Evolutionary conservation across 2,329 filamentous ascomycete genomes (phyloP).

Genomic region (Clonostachys rhizophaga): DNA sequence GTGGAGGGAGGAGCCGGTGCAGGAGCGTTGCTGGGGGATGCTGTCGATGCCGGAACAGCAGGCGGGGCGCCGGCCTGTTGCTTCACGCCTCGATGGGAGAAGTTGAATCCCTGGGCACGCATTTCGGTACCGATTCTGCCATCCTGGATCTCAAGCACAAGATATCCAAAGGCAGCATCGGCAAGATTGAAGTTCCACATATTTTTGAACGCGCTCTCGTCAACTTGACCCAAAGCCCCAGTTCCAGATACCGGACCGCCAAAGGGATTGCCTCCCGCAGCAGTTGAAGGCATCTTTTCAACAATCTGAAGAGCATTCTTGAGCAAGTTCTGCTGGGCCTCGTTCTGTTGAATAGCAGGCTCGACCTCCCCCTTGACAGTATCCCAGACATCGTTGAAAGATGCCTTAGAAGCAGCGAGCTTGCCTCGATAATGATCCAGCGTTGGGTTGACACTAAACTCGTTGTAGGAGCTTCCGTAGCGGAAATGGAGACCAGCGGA

Average conservation of each 20-base stretch:
- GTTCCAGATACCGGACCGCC: slow-evolving; percentile 72
- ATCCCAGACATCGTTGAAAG: slow-evolving; percentile 99
- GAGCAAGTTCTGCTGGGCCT: slow-evolving; percentile 86
- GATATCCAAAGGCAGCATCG: slow-evolving; percentile 93
- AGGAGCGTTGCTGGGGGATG: neutral
- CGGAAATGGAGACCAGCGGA: slow-evolving; percentile 97
- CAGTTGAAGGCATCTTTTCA: slow-evolving; percentile 95
- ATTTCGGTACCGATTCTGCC: slow-evolving; percentile 97
- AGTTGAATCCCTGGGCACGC: slow-evolving; percentile 98
- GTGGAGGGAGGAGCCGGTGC: slow-evolving; percentile 25
- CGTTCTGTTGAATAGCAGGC: slow-evolving; percentile 88
- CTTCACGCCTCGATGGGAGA: slow-evolving; percentile 90
- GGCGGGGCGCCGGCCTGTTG: slow-evolving; percentile 44
- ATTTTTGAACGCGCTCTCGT: slow-evolving; percentile 99
- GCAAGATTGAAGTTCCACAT: slow-evolving; percentile 99
- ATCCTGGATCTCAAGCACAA: slow-evolving; percentile 91
- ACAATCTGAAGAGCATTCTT: slow-evolving; percentile 90
- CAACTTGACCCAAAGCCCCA: slow-evolving; percentile 76
- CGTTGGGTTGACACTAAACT: slow-evolving; percentile 98
- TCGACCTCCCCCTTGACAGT: slow-evolving; percentile 96
- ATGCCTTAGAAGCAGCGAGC: slow-evolving; percentile 94
- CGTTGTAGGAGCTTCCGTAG: slow-evolving; percentile 98
- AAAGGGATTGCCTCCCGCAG: slow-evolving; percentile 94
- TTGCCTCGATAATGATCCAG: slow-evolving; percentile 98
- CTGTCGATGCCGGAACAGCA: slow-evolving; percentile 9